These are phyloP conservation scores for Sporisorium graminicola DNA, from an alignment of 1,284 basidiomycete species.

Conservation along the genomic window DNA sequence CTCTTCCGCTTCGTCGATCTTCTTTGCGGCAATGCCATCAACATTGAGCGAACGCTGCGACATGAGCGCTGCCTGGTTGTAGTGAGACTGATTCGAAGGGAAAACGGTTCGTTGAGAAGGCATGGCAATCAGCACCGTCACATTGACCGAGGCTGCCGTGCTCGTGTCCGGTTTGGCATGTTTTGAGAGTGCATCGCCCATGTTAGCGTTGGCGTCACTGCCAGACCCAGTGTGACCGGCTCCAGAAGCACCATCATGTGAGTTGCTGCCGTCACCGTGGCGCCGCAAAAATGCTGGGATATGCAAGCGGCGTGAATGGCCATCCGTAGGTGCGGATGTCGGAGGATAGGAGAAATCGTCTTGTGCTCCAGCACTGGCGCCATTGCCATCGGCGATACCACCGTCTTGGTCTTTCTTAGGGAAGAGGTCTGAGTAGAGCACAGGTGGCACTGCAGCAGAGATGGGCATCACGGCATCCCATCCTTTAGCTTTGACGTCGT, in stretches of 20 bases:
- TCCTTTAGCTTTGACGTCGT: constrained; percentile 45
- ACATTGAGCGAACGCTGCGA: constrained; percentile 34
- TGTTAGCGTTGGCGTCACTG: constrained; percentile 12
- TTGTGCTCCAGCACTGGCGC: not conserved
- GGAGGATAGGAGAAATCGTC: constrained; percentile 42
- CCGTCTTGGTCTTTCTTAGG: constrained; percentile 19
- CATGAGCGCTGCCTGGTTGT: constrained; percentile 21
- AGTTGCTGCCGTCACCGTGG: constrained; percentile 14
- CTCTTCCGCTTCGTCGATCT: constrained; percentile 56
- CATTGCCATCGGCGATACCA: constrained; percentile 6
- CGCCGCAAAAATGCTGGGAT: constrained; percentile 48
- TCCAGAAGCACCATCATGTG: constrained; percentile 13
- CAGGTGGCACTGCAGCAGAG: constrained; percentile 54
- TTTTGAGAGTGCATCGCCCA: constrained; percentile 9
- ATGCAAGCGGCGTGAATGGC: constrained; percentile 33
- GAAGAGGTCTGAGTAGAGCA: constrained; percentile 48
- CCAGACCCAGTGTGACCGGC: not conserved
- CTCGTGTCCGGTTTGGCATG: constrained; percentile 18
- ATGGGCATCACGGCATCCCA: constrained; percentile 62
- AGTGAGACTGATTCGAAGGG: constrained; percentile 24
- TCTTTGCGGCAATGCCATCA: constrained; percentile 18
- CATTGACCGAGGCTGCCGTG: constrained; percentile 55
- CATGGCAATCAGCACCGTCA: constrained; percentile 65
- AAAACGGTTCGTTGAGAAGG: constrained; percentile 61
- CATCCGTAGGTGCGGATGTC: constrained; percentile 8